Base-by-base conservation (phyloP, 768 basidiomycete genomes). In the Strobilomyces dryophilus region DNA sequence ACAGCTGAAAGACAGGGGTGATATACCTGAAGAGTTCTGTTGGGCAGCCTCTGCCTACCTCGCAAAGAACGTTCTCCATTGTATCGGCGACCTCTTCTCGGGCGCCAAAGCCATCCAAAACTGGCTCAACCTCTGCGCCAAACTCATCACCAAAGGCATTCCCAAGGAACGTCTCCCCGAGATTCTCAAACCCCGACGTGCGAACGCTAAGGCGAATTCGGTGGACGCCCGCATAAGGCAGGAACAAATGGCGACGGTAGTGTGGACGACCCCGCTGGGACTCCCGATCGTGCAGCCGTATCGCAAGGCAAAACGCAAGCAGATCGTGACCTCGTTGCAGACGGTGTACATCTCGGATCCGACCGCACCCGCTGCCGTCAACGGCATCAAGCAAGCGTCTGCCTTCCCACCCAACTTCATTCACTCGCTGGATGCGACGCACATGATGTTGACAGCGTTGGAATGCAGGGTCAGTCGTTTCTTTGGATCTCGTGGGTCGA, bases 361-460 rank as follows among this genome's bases (percentile, higher is more conserved):
- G 0, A 82, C 86, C 54, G 69, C 77, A 0, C 83, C 85, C 1
- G 76, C 86, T 18, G 83, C 91, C 71, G 94, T 98, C 42, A 90
- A 92, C 60, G 69, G 89, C 1, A 57, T 75, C 53, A 97, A 97
- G 69, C 95, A 99, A 68, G 90, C 93, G 0, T 84, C 92, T 15
- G 97, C 97, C 1, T 98, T 99, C 83, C 95, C 97, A 5, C 97
- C 97, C 45, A 99, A 99, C 74, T 98, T 95, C 64, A 92, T 99
- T 48, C 97, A 99, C 67, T 92, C 89, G 64, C 78, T 99, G 27
- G 97, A 99, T 68, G 97, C 97, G 2, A 95, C 95, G 2, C 97
- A 99, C 73, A 98, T 99, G 94, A 87, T 98, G 83, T 73, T 98
- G 61, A 97, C 95, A 2, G 94, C 95, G 10, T 77, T 95, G 44